phyloP scores from a whole-genome alignment of 2,329 filamentous ascomycete species.

The Apiospora phragmitis region DNA sequence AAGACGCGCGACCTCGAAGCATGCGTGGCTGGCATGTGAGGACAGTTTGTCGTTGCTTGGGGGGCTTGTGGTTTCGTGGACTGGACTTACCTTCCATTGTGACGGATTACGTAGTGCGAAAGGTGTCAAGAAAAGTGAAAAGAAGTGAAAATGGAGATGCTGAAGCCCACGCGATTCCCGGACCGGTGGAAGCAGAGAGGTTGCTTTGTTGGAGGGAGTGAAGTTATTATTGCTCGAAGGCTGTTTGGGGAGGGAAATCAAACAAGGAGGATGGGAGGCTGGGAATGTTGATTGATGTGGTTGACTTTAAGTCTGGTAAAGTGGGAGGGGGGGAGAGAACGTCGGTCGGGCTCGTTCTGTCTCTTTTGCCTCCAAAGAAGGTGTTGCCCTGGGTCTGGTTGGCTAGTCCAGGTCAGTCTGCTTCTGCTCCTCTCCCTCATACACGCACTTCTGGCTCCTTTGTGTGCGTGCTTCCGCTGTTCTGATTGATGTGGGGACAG shows the following conservation, averaged over 20 bases:
- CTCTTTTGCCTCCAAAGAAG: slow-evolving; percentile 10
- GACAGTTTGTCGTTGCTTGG: background rate
- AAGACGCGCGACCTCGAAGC: slow-evolving; percentile 17
- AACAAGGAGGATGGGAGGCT: slow-evolving; percentile 37
- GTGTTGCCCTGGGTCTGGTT: slow-evolving; percentile 8
- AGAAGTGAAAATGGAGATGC: slow-evolving; percentile 24
- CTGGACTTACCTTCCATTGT: slow-evolving; percentile 64
- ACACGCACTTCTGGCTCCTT: background rate
- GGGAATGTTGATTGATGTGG: slow-evolving; percentile 21
- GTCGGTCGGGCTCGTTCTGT: slow-evolving; percentile 9
- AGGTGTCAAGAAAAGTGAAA: slow-evolving; percentile 30
- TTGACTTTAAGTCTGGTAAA: slow-evolving; percentile 34
- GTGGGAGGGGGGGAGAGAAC: slow-evolving; percentile 14
- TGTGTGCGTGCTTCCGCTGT: slow-evolving; percentile 6
- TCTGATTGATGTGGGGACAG: slow-evolving; percentile 1
- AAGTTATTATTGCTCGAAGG: slow-evolving; percentile 25
- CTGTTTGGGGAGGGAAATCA: slow-evolving; percentile 32
- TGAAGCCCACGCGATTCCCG: slow-evolving; percentile 37
- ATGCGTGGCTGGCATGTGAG: slow-evolving; percentile 27
- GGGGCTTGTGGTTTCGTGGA: background rate
- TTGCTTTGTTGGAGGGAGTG: slow-evolving; percentile 19
- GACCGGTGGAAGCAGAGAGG: slow-evolving; percentile 34
- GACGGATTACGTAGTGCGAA: slow-evolving; percentile 45
- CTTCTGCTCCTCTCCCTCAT: background rate
- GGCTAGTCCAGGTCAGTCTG: slow-evolving; percentile 1